Evolutionary conservation across 371 early-diverging fungal genomes (phyloP).

Genomic region (Mucor mucedo): DNA sequence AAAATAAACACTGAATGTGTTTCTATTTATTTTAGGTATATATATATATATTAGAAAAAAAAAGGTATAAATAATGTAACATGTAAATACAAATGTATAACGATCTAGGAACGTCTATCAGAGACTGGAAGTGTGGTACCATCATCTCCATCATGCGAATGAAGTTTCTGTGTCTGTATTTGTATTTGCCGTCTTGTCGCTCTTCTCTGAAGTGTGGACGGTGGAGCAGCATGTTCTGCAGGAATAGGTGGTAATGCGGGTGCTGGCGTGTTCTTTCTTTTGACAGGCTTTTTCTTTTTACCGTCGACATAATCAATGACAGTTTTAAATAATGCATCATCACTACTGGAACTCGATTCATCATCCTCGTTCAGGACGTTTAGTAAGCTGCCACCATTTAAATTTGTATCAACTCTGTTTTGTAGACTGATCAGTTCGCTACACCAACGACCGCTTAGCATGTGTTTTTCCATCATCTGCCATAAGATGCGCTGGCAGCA

Average conservation of each 20-base stretch:
- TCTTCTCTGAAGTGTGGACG: constrained; percentile 8
- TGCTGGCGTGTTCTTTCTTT: neutral
- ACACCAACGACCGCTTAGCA: constrained; percentile 18
- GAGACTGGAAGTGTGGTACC: constrained; percentile 2
- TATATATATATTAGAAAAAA: neutral
- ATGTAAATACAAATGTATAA: too few species aligned
- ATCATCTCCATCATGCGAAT: constrained; percentile 27
- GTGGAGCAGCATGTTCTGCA: too few species aligned
- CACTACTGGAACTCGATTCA: constrained; percentile 16
- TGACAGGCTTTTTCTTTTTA: constrained; percentile 3
- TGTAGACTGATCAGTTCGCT: constrained; percentile 14
- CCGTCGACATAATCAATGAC: constrained; percentile 27
- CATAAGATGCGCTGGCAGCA: constrained; percentile 24
- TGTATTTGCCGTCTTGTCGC: constrained; percentile 13
- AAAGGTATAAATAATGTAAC: neutral
- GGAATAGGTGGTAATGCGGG: neutral
- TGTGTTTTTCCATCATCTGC: constrained; percentile 31
- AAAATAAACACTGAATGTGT: too few species aligned
- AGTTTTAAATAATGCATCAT: constrained; percentile 11
- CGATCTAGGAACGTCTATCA: neutral
- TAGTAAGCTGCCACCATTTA: neutral
- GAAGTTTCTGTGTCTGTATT: constrained; percentile 27
- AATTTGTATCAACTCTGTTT: constrained; percentile 5
- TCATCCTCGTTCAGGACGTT: constrained; percentile 22
- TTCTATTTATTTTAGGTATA: neutral